These are phyloP conservation scores for Triticum urartu DNA, from an alignment of 176 grass and related monocot genomes.

Conservation along the genomic window DNA sequence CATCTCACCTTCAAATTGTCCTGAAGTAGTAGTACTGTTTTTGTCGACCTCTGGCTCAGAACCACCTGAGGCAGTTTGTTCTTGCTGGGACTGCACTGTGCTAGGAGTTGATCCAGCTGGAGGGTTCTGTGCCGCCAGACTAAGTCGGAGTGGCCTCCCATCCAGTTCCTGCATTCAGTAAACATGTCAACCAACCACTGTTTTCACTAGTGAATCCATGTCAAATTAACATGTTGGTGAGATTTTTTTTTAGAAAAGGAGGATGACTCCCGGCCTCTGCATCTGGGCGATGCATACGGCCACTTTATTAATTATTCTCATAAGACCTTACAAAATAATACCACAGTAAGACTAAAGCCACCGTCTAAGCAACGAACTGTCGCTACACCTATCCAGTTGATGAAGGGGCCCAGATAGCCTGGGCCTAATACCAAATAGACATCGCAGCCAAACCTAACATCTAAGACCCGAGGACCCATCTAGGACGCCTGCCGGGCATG, in stretches of 20 bases:
- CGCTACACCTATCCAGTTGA: no score
- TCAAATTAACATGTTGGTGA: not conserved
- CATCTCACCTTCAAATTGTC: constrained; percentile 9
- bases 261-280: no score
- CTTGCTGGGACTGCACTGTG: not conserved
- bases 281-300: no score
- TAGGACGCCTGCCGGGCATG: no score
- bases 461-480: no score
- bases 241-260: not conserved
- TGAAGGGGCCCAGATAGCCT: no score
- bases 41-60: not conserved
- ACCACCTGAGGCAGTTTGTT: constrained; percentile 31
- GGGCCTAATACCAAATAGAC: no score
- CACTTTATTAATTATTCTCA: no score
- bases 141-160: constrained; percentile 77
- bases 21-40: constrained; percentile 1
- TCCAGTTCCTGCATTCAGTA: constrained; percentile 63
- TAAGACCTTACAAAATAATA: no score
- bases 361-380: no score
- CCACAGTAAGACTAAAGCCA: no score
- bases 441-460: no score
- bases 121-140: constrained; percentile 50
- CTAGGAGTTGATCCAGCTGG: constrained; percentile 34
- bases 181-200: not conserved
- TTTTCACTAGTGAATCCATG: not conserved